Evolutionary conservation across 768 basidiomycete species (phyloP).

Genomic region (Vararia minispora): DNA sequence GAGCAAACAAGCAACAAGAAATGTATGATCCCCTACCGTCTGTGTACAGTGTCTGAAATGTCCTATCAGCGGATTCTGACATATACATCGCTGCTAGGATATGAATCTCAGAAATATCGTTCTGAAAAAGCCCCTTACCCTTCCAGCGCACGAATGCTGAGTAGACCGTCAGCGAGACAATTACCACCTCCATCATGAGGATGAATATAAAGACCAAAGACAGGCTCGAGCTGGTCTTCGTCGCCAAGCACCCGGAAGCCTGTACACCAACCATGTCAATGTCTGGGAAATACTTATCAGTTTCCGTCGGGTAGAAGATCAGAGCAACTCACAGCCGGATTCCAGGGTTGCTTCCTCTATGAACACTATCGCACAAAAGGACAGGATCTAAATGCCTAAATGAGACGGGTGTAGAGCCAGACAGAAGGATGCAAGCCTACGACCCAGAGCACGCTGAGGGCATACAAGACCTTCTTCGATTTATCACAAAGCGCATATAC

Average conservation of each 20-base stretch:
- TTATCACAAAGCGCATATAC: background rate
- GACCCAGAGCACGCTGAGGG: background rate
- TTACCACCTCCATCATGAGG: too few relatives aligned
- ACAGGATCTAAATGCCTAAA: too few relatives aligned
- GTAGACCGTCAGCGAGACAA: background rate
- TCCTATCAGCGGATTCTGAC: background rate
- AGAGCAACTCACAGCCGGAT: too few relatives aligned
- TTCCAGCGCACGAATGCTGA: background rate
- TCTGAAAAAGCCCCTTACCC: background rate
- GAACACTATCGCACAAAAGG: background rate
- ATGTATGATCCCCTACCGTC: background rate
- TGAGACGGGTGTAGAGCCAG: too few relatives aligned
- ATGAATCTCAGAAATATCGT: background rate
- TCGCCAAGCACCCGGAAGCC: too few relatives aligned
- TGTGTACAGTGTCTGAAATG: background rate
- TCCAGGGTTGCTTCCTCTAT: too few relatives aligned
- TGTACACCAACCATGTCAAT: too few relatives aligned
- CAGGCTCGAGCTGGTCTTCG: too few relatives aligned
- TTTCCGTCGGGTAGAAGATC: too few relatives aligned
- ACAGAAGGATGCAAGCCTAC: background rate
- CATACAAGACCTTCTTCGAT: background rate
- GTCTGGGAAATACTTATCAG: too few relatives aligned
- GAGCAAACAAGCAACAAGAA: too few relatives aligned
- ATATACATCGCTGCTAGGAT: background rate
- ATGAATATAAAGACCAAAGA: too few relatives aligned